phyloP scores from a whole-genome alignment of 306 rosid species.

The Sindora glabra region DNA sequence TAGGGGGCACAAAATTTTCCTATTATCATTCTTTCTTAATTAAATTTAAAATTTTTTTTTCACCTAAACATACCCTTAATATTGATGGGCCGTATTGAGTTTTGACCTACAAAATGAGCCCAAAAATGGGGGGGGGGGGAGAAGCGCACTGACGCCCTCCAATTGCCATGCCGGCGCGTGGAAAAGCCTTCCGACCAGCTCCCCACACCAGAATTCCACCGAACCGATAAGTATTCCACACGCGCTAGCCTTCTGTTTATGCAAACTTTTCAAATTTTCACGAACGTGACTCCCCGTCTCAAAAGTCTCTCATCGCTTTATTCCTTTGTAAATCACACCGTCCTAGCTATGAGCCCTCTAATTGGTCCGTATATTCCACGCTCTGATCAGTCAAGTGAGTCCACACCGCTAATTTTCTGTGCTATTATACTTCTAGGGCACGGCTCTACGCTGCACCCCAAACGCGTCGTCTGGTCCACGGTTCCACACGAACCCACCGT shows the following conservation, averaged over 20 bases:
- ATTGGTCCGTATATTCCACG: background rate
- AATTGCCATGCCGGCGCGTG: slow-evolving; percentile 23
- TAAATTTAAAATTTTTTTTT: too few relatives aligned
- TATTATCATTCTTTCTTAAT: too few relatives aligned
- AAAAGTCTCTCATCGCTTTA: background rate
- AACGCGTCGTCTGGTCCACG: slow-evolving; percentile 41
- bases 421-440: slow-evolving; percentile 49
- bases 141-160: background rate
- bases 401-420: slow-evolving; percentile 8
- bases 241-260: slow-evolving; percentile 15
- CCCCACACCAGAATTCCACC: background rate
- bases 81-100: too few relatives aligned
- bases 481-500: slow-evolving; percentile 35
- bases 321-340: background rate
- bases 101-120: background rate
- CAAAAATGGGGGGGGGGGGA: background rate
- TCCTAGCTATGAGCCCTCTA: background rate
- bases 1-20: too few relatives aligned
- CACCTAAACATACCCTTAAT: too few relatives aligned
- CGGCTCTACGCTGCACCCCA: slow-evolving; percentile 40
- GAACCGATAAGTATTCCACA: background rate
- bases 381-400: background rate
- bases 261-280: slow-evolving; percentile 26
- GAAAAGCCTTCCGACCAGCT: background rate
- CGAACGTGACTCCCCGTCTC: slow-evolving; percentile 30